Conservation (phyloP, 163 green algal genomes). For the Scenedesmus sp. region DNA sequence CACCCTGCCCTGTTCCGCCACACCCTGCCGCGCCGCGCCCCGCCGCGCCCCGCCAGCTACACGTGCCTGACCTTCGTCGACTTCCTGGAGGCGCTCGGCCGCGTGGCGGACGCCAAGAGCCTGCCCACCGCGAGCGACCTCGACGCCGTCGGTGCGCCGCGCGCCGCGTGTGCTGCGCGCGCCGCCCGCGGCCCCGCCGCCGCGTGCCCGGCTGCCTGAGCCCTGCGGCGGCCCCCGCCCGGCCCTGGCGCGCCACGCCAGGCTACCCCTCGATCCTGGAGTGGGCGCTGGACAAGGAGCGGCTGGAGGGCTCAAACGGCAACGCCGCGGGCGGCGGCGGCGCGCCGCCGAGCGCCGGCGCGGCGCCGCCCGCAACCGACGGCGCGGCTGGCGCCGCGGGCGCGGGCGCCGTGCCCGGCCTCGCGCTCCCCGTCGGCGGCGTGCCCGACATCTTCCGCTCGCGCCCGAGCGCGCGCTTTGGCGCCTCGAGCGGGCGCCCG, state of each 20-base stretch:
- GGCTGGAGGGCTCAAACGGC: slow-evolving; percentile 46
- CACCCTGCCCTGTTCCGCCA: too few species aligned
- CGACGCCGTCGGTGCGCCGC: too few species aligned
- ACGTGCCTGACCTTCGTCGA: slow-evolving; percentile 77
- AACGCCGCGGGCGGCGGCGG: not conserved
- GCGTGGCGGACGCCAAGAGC: slow-evolving; percentile 75
- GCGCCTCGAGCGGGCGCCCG: slow-evolving; percentile 57
- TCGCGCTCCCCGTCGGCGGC: not conserved
- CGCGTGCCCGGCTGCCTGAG: not conserved
- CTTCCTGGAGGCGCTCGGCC: slow-evolving; percentile 78
- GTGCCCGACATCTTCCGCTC: slow-evolving; percentile 62
- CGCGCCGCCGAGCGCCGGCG: not conserved
- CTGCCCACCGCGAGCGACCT: slow-evolving; percentile 68
- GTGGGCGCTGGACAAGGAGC: slow-evolving; percentile 66
- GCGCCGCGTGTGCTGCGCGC: too few species aligned
- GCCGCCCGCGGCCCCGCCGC: too few species aligned
- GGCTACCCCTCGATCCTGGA: slow-evolving; percentile 43
- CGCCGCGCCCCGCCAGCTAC: slow-evolving; percentile 50
- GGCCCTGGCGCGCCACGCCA: too few species aligned
- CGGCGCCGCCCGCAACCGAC: not conserved
- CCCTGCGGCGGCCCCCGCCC: too few species aligned
- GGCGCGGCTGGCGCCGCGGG: not conserved
- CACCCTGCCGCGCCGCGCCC: too few species aligned
- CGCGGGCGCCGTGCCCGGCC: not conserved
- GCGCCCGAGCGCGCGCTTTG: slow-evolving; percentile 47